A percentile compares a stretch with the other conserved stretches of the same genome.
Conservation (phyloP, 805 yeast species). For the Wickerhamiella occidentalis region DNA sequence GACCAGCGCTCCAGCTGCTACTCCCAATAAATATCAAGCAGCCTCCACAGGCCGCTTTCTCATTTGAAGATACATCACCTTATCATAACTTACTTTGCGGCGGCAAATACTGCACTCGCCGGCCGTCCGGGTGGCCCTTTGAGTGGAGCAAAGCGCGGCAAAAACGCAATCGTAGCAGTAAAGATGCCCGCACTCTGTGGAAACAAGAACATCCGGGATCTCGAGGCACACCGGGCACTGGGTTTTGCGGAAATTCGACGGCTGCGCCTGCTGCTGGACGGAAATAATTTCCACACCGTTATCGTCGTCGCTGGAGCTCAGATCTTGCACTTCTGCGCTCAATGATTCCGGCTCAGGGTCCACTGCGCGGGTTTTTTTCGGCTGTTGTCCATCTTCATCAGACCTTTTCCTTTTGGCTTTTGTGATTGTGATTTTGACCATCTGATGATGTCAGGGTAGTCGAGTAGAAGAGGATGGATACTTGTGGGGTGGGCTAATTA, state of each 20-base stretch:
- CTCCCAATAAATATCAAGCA: not conserved
- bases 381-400: not conserved
- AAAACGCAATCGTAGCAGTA: constrained; percentile 29
- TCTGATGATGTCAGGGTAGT: not conserved
- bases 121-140: constrained; percentile 18
- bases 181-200: constrained; percentile 31
- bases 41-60: constrained; percentile 12
- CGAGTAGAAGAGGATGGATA: not conserved
- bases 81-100: constrained; percentile 22
- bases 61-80: constrained; percentile 23
- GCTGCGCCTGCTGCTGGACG: constrained; percentile 12
- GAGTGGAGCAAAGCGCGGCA: constrained; percentile 24
- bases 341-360: not conserved
- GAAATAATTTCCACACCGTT: constrained; percentile 14
- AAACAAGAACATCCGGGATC: constrained; percentile 24
- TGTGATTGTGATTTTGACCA: constrained; percentile 7
- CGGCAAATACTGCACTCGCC: constrained; percentile 31
- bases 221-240: constrained; percentile 30
- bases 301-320: not conserved
- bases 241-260: constrained; percentile 10
- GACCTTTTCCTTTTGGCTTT: not conserved
- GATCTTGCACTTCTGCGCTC: not conserved
- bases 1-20: no score
- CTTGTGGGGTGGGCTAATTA: no score
- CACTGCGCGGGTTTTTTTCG: not conserved